These are phyloP conservation scores for Phaeodactylum tricornutum DNA, from an alignment of 108 stramenopile genomes.

Conservation along the genomic window DNA sequence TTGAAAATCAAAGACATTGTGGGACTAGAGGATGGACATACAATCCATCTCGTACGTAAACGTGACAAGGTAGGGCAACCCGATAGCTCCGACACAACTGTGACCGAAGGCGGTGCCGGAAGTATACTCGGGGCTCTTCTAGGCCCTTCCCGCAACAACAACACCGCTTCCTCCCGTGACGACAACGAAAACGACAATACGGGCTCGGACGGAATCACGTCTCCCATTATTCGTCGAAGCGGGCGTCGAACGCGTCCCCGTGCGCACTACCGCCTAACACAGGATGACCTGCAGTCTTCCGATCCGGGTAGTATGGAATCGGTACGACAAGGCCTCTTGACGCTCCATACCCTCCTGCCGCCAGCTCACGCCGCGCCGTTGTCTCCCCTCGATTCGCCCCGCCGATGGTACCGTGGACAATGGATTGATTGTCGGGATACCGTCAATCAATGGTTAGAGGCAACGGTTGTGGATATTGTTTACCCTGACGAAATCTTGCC, in stretches of 20 bases:
- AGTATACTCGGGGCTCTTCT: constrained; percentile 21
- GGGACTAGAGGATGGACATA: constrained; percentile 73
- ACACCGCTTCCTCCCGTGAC: constrained; percentile 11
- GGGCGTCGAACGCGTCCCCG: constrained; percentile 17
- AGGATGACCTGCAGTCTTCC: constrained; percentile 42
- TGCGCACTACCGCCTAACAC: constrained; percentile 42
- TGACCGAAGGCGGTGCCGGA: background rate
- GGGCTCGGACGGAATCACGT: background rate
- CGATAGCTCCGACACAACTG: background rate
- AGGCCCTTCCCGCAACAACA: too few species aligned
- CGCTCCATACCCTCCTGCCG: constrained; percentile 78
- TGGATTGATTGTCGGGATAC: constrained; percentile 96
- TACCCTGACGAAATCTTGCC: constrained; percentile 53
- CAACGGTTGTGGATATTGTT: constrained; percentile 86
- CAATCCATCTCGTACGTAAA: constrained; percentile 76
- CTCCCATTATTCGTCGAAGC: background rate
- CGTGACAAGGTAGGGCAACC: constrained; percentile 8
- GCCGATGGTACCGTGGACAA: constrained; percentile 86
- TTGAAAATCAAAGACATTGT: constrained; percentile 53
- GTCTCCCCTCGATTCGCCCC: constrained; percentile 39
- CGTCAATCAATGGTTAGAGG: constrained; percentile 96
- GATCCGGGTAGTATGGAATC: constrained; percentile 83
- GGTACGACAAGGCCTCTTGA: constrained; percentile 90
- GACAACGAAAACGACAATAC: background rate
- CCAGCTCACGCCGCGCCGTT: constrained; percentile 5